Conservation (phyloP, 2,329 filamentous ascomycete genomes). For the Trichoderma atroviride region DNA sequence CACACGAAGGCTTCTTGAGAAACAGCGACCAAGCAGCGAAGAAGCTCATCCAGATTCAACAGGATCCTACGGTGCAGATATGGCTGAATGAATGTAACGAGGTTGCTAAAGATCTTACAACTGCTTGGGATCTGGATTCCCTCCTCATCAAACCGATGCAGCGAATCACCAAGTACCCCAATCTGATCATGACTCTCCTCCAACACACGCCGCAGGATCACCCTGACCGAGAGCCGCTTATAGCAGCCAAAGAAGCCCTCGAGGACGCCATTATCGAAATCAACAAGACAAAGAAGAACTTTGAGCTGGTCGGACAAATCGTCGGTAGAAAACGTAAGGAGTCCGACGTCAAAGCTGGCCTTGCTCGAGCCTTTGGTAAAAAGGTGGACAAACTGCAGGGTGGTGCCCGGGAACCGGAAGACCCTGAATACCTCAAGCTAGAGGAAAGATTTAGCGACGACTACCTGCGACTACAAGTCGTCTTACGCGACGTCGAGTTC, state of each 20-base stretch:
- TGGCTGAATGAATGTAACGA: slow-evolving; percentile 95
- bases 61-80: slow-evolving; percentile 67
- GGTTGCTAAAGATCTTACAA: slow-evolving; percentile 87
- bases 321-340: slow-evolving; percentile 85
- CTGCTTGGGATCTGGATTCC: slow-evolving; percentile 92
- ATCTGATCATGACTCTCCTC: slow-evolving; percentile 78
- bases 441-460: slow-evolving; percentile 90
- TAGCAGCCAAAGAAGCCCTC: slow-evolving; percentile 53
- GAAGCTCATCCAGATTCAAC: slow-evolving; percentile 63
- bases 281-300: slow-evolving; percentile 94
- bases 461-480: slow-evolving; percentile 88
- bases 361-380: slow-evolving; percentile 88
- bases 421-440: slow-evolving; percentile 77
- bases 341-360: slow-evolving; percentile 79
- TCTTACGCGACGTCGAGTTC: slow-evolving; percentile 89
- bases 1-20: slow-evolving; percentile 64
- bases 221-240: slow-evolving; percentile 73
- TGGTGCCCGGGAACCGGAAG: slow-evolving; percentile 66
- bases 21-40: slow-evolving; percentile 66
- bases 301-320: slow-evolving; percentile 87
- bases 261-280: slow-evolving; percentile 79
- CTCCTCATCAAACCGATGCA: slow-evolving; percentile 98
- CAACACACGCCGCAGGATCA: slow-evolving; percentile 80
- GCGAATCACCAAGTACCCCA: slow-evolving; percentile 88
- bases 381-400: slow-evolving; percentile 81